Percentiles rank a stretch among this genome's conserved stretches.
phyloP scores from a whole-genome alignment of 129 eudicot species.

The Lonicera japonica region DNA sequence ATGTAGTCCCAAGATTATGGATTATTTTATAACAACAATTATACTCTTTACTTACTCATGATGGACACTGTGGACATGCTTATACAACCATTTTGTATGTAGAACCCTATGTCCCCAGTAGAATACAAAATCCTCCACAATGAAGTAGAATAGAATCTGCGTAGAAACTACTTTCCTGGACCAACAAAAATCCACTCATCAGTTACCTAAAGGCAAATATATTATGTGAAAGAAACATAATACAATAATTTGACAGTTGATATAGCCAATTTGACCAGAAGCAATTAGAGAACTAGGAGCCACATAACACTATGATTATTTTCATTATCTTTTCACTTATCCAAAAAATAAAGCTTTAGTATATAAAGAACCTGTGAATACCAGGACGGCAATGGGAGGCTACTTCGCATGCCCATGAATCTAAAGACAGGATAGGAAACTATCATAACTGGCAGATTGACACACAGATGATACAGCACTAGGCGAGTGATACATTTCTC shows the following conservation, averaged over 20 bases:
- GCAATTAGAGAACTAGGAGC: neutral
- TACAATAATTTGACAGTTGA: neutral
- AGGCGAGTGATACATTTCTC: constrained; percentile 77
- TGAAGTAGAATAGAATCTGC: constrained; percentile 86
- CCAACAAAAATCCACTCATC: constrained; percentile 4
- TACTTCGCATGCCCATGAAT: constrained; percentile 96
- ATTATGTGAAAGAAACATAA: neutral
- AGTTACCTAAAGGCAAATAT: constrained; percentile 2
- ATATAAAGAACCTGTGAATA: constrained; percentile 73
- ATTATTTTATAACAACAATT: neutral
- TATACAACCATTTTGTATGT: constrained; percentile 97
- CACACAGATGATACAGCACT: constrained; percentile 82
- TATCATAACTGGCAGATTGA: constrained; percentile 90
- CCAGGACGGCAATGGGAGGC: constrained; percentile 99
- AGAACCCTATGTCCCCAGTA: constrained; percentile 98
- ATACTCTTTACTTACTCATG: constrained; percentile 66
- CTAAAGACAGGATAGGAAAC: constrained; percentile 90
- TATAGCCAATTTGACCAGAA: neutral
- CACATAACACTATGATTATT: constrained; percentile 5
- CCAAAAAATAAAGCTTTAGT: constrained; percentile 19
- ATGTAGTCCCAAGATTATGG: neutral
- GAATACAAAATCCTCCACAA: constrained; percentile 91
- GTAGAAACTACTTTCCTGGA: constrained; percentile 87
- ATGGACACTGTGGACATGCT: constrained; percentile 95
- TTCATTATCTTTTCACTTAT: too few relatives aligned